Base-by-base conservation (phyloP, 495 filamentous ascomycete genomes). In the Darksidea phi region DNA sequence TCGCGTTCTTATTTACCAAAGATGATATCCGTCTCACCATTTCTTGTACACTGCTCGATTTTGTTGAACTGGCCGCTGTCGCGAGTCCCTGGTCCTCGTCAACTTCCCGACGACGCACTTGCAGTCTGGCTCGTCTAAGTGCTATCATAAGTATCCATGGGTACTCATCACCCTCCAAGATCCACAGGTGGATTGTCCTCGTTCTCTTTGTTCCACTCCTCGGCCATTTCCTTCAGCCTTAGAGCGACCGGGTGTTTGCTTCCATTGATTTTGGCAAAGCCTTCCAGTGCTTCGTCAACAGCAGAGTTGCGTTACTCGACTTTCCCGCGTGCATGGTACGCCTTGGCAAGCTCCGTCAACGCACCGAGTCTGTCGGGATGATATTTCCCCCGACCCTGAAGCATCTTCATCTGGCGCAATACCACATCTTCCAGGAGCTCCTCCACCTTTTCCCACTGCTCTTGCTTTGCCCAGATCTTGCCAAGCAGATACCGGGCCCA, bases 401-500 rank as follows among this genome's bases (percentile, higher is more conserved):
- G 47, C 34, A 23, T 50, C 24, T 70, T 67, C 26, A 50, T 24
- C 13, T 63, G 58, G 18, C 62, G 48, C 37, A 61, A 51, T 1
- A 63, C 64, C n/a, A 74, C 70, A 25, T 63, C 50, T 21, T 52
- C 32, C 53, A 71, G 57, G 1, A 64, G 59, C 18, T 57, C 36
- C 67, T 75, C 73, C 37, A 68, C 72, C 10, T 71, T 71, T 2
- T 45, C 12, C 46, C 68, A 66, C n/a, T 59, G 61, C 32, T 48
- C 34, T 34, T 67, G 66, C 12, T 61, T 25, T 18, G 67, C 48
- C 7, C 70, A 50, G 0, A 72, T 56, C 18, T 66, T 54, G 11
- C 63, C 66, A 8, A 71, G 64, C n/a, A 66, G 42, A 1, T 61
- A 43, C 13, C 63, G 61, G 1, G 71, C 76, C 11, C 54, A 51